Evolutionary conservation across 805 yeast genomes (phyloP).

Genomic region (Saccharomycopsis sp.): DNA sequence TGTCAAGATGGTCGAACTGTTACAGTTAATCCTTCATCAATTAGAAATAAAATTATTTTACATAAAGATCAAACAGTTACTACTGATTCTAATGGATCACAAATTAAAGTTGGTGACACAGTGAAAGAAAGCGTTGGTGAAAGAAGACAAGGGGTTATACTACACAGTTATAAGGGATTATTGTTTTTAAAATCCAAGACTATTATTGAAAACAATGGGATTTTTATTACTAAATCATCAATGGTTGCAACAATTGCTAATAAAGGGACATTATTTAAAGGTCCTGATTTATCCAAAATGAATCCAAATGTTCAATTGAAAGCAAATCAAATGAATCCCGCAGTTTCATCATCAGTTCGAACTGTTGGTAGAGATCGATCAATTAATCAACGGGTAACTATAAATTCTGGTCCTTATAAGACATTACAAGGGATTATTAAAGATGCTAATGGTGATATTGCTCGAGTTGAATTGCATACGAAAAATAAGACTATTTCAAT

Average conservation of each 20-base stretch:
- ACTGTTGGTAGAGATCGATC: slow-evolving; percentile 75
- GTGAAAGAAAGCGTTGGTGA: slow-evolving; percentile 83
- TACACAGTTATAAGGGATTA: slow-evolving; percentile 76
- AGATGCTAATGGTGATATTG: slow-evolving; percentile 87
- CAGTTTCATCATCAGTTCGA: slow-evolving; percentile 54
- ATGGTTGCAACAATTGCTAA: slow-evolving; percentile 81
- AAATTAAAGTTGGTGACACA: slow-evolving; percentile 84
- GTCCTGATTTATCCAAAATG: slow-evolving; percentile 71
- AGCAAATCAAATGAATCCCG: slow-evolving; percentile 31
- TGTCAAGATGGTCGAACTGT: slow-evolving; percentile 75
- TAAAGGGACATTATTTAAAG: slow-evolving; percentile 55
- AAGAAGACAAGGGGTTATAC: slow-evolving; percentile 78
- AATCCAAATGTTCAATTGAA: slow-evolving; percentile 62
- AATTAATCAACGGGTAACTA: slow-evolving; percentile 75
- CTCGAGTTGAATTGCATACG: slow-evolving; percentile 90
- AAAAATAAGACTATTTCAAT: slow-evolving; percentile 84
- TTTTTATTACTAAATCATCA: slow-evolving; percentile 71
- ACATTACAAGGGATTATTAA: slow-evolving; percentile 90
- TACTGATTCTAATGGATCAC: slow-evolving; percentile 78
- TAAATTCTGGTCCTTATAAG: slow-evolving; percentile 86
- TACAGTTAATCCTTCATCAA: slow-evolving; percentile 71
- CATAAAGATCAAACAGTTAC: slow-evolving; percentile 72
- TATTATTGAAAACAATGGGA: slow-evolving; percentile 80
- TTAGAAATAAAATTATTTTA: slow-evolving; percentile 65
- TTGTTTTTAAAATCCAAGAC: slow-evolving; percentile 78